Evolutionary conservation across 768 basidiomycete genomes (phyloP).

Genomic region (Termitomyces sp.): DNA sequence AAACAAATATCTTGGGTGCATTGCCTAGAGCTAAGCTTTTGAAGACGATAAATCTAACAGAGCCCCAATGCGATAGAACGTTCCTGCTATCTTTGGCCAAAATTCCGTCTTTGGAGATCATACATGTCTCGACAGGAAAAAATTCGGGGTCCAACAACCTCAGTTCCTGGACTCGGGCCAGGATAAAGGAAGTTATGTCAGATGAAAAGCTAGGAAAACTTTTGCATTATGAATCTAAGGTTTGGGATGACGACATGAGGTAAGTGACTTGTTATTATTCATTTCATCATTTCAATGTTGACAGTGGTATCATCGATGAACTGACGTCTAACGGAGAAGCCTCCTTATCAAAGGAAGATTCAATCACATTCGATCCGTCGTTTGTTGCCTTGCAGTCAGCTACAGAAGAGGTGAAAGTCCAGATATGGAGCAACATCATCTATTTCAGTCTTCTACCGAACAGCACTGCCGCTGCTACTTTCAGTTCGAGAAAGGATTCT

Average conservation of each 20-base stretch:
- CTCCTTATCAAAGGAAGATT: background rate
- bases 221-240: background rate
- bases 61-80: background rate
- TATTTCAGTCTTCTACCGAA: background rate
- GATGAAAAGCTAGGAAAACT: background rate
- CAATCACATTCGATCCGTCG: background rate
- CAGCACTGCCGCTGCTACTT: background rate
- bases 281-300: background rate
- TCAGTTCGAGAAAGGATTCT: no score
- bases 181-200: background rate
- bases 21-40: background rate
- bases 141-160: background rate
- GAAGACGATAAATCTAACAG: background rate
- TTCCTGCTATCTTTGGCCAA: background rate
- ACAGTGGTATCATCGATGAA: background rate
- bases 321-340: background rate
- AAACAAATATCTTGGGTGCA: background rate
- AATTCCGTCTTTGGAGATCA: background rate
- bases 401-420: background rate
- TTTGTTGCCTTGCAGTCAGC: conserved; percentile 4
- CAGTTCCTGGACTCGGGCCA: background rate
- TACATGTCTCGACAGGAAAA: background rate
- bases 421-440: conserved; percentile 2
- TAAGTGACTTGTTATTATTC: background rate
- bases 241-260: background rate